A percentile compares a stretch with the other conserved stretches of the same genome.
Conservation (phyloP, 495 filamentous ascomycete genomes). For the Sphaerosporella brunnea region DNA sequence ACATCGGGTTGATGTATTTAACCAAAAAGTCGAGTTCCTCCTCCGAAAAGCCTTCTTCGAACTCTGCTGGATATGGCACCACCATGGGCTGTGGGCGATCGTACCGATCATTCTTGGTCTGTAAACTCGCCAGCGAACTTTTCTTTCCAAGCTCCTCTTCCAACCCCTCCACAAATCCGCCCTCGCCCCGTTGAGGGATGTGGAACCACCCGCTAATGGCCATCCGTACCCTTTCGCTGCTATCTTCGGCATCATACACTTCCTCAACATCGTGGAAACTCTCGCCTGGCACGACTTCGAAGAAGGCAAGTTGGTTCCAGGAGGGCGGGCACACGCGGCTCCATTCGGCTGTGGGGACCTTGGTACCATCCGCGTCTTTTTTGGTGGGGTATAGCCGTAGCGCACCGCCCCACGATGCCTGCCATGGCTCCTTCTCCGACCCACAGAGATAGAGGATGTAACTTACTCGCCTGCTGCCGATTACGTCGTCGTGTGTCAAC, state of each 20-base stretch:
- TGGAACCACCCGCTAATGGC: conserved; percentile 99
- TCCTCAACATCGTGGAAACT: conserved; percentile 99
- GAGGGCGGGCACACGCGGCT: conserved; percentile 70
- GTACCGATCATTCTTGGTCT: conserved; percentile 74
- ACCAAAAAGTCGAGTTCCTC: conserved; percentile 71
- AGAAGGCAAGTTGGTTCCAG: conserved; percentile 96
- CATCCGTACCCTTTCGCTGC: conserved; percentile 66
- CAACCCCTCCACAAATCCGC: conserved; percentile 76
- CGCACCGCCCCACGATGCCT: conserved; percentile 84
- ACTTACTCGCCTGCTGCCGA: conserved; percentile 77
- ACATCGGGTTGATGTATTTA: conserved; percentile 71
- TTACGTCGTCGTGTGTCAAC: conserved; percentile 95
- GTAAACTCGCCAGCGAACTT: conserved; percentile 76
- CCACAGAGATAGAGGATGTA: conserved; percentile 87
- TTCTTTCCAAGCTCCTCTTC: conserved; percentile 74
- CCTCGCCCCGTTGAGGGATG: conserved; percentile 87
- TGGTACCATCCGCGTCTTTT: conserved; percentile 48
- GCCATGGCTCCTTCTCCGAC: conserved; percentile 81
- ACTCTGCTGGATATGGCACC: conserved; percentile 30
- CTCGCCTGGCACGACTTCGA: conserved; percentile 88
- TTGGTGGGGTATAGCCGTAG: conserved; percentile 73
- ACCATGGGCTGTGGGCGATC: conserved; percentile 58
- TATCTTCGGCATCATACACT: conserved; percentile 58
- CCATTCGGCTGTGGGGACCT: conserved; percentile 58
- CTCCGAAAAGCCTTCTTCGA: conserved; percentile 40